Evolutionary conservation across 805 yeast species (phyloP).

Genomic region (Zygotorulaspora florentina): DNA sequence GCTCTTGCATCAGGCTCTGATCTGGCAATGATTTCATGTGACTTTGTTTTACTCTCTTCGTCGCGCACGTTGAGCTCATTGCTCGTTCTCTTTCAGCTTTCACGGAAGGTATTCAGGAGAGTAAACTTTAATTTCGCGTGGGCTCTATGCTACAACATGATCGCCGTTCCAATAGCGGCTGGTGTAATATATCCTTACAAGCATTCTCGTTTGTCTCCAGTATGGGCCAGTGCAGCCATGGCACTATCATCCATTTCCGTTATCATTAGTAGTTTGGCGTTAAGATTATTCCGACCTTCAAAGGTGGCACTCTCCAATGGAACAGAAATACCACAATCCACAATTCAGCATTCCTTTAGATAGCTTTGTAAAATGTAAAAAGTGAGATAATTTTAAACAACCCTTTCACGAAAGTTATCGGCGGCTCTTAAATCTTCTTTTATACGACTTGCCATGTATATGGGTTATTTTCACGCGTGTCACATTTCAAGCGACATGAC

Average conservation of each 20-base stretch:
- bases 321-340: neutral
- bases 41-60: constrained; percentile 61
- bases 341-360: constrained; percentile 1
- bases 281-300: constrained; percentile 44
- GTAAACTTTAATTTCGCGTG: constrained; percentile 56
- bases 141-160: constrained; percentile 53
- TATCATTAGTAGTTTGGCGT: constrained; percentile 50
- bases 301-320: neutral
- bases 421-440: neutral
- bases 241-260: constrained; percentile 57
- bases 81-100: constrained; percentile 50
- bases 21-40: constrained; percentile 68
- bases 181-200: constrained; percentile 57
- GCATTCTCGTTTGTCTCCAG: constrained; percentile 53
- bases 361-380: neutral
- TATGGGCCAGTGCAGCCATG: constrained; percentile 68
- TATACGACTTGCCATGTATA: neutral
- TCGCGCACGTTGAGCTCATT: constrained; percentile 48
- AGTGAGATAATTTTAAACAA: neutral
- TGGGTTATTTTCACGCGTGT: neutral
- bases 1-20: constrained; percentile 77
- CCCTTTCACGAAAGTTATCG: too few species aligned
- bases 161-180: constrained; percentile 63
- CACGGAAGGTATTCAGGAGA: constrained; percentile 47
- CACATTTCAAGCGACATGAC: neutral